phyloP scores from a whole-genome alignment of 2,329 filamentous ascomycete species.

The Xylariaceae sp. region DNA sequence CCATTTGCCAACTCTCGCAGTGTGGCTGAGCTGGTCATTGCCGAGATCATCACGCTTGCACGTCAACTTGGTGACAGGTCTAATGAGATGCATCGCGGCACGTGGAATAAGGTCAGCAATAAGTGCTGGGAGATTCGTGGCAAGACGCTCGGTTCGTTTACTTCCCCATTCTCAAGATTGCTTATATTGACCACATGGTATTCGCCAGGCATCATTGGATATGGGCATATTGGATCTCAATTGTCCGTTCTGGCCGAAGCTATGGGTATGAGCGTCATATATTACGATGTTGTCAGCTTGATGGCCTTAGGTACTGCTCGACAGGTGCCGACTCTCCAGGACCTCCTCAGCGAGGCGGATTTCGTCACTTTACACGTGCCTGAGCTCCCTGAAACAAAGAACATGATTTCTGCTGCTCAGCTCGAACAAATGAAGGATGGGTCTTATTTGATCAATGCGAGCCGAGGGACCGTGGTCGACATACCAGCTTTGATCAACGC shows the following conservation, averaged over 20 bases:
- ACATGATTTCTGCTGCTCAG: constrained; percentile 83
- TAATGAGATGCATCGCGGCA: constrained; percentile 90
- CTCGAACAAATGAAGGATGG: constrained; percentile 90
- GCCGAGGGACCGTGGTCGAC: constrained; percentile 90
- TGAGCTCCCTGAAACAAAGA: constrained; percentile 88
- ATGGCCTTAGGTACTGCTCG: constrained; percentile 91
- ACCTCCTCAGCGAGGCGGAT: constrained; percentile 79
- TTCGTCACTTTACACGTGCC: constrained; percentile 96
- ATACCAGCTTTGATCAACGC: constrained; percentile 90
- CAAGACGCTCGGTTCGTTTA: constrained; percentile 80
- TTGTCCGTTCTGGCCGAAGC: constrained; percentile 93
- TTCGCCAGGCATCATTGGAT: constrained; percentile 81
- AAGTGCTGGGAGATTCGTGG: constrained; percentile 98
- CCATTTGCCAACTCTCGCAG: constrained; percentile 98
- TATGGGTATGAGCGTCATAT: constrained; percentile 98
- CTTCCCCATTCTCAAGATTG: neutral
- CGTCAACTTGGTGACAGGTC: constrained; percentile 93
- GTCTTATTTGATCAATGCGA: constrained; percentile 94
- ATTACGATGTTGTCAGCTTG: constrained; percentile 92
- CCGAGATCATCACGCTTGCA: constrained; percentile 88
- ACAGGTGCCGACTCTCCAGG: constrained; percentile 80
- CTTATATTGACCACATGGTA: constrained; percentile 15
- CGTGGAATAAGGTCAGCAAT: constrained; percentile 96
- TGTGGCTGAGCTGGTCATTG: constrained; percentile 94
- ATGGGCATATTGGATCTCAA: constrained; percentile 96